Evolutionary conservation across 768 basidiomycete species (phyloP), one percentile per base, ranked within the genome.

Genomic region (Suillus subluteus): DNA sequence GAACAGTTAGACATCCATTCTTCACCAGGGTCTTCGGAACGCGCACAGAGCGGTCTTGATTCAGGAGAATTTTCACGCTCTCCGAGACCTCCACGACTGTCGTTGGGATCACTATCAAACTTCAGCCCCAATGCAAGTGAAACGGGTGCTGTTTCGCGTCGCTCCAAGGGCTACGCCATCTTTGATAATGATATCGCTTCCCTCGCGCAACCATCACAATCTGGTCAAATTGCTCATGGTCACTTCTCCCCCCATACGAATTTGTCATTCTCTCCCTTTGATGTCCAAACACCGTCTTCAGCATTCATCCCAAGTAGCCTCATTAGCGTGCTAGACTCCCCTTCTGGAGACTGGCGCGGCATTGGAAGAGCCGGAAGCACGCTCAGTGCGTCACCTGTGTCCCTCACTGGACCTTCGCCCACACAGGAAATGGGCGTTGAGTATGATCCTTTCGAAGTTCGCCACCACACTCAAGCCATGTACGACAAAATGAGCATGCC

Each of bases 251-350:
- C 70, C 21, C 62, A 65, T 59, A 73, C 69, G 41, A 41, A 50
- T 35, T 74, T 73, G 32, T 78, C 77, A 3, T 89, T 90, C 73
- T 83, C 85, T 41, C 86, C 88, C 8, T 90, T 91, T 68, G 87
- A 87, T 66, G 68, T 67, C 30, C 73, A 68, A 35, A 69, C 74
- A 2, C 73, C 74, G n/a, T 83, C 84, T 32, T 78, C 84, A 59
- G 82, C 84, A 12, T 77, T 87, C 65, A 86, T 91, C 65, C 86
- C 89, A 41, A 82, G 83, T 58, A 82, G 83, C 71, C 78, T 89
- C 37, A 84, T 77, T 65, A 79, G 72, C 35, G 70, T 79, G 21
- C 72, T 88, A 68, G 79, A 83, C 62, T 86, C 88, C 30, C 77
- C 89, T 35, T 86, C 87, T 62, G 83, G 83, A 59, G 85, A 87